Percentiles rank a stretch among this genome's conserved stretches.
Evolutionary conservation across 805 yeast genomes (phyloP).

Genomic region (Candida silvatica): DNA sequence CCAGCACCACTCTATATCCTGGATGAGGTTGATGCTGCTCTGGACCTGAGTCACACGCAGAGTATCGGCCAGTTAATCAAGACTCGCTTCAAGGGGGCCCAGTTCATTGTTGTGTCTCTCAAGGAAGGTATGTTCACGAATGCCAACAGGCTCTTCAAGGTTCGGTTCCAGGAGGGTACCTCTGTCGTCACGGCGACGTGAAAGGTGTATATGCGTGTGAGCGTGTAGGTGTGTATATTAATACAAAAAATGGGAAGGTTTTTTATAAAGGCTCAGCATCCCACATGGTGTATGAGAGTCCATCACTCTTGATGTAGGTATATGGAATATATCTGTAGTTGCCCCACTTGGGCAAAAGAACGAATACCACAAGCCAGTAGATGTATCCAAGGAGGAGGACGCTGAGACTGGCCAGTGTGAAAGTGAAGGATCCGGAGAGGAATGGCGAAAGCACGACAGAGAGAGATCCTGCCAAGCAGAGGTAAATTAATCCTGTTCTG

Average conservation of each 20-base stretch:
- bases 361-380: conserved; percentile 14
- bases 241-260: background rate
- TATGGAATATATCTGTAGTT: conserved; percentile 7
- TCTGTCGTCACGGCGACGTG: conserved; percentile 76
- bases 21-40: conserved; percentile 98
- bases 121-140: conserved; percentile 98
- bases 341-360: conserved; percentile 10
- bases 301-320: conserved; percentile 11
- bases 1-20: conserved; percentile 99
- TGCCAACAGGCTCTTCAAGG: conserved; percentile 89
- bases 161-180: conserved; percentile 94
- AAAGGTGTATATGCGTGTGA: background rate
- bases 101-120: conserved; percentile 91
- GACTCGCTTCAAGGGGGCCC: conserved; percentile 91
- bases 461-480: conserved; percentile 35
- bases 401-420: conserved; percentile 16
- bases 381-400: conserved; percentile 13
- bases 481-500: conserved; percentile 22
- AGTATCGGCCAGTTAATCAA: conserved; percentile 95
- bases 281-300: conserved; percentile 15
- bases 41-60: conserved; percentile 94
- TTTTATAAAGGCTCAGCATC: too few relatives aligned
- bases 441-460: conserved; percentile 43
- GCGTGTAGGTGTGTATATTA: too few relatives aligned
- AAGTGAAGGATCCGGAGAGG: conserved; percentile 26